Evolutionary conservation across 2,329 filamentous ascomycete genomes (phyloP).

Genomic region (Exophiala oligosperma): DNA sequence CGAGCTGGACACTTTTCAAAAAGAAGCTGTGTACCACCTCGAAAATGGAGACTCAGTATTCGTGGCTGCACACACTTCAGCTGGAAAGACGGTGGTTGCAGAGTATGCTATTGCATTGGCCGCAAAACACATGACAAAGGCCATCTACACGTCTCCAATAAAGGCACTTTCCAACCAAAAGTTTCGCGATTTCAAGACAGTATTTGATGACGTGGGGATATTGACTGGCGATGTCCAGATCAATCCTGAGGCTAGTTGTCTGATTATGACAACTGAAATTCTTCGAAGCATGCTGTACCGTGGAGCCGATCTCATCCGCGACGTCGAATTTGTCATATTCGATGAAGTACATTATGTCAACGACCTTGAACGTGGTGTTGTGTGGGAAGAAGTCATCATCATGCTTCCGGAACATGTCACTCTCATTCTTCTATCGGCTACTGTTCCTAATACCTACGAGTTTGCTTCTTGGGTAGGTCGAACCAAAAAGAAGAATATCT

Average conservation of each 20-base stretch:
- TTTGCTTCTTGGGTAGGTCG: conserved; percentile 98
- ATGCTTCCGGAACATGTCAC: conserved; percentile 98
- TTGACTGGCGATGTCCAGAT: conserved; percentile 98
- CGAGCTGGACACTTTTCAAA: conserved; percentile 96
- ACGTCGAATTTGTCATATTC: conserved; percentile 98
- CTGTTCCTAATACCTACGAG: conserved; percentile 94
- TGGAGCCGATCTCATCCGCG: conserved; percentile 90
- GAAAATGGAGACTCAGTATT: conserved; percentile 97
- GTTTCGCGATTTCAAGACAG: conserved; percentile 87
- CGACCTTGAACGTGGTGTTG: conserved; percentile 89
- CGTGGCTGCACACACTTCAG: conserved; percentile 94
- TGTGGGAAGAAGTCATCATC: conserved; percentile 99
- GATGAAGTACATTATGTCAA: conserved; percentile 99
- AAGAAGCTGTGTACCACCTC: conserved; percentile 96
- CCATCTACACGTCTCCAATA: conserved; percentile 98
- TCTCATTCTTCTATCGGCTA: conserved; percentile 90
- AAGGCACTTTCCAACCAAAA: conserved; percentile 99
- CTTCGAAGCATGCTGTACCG: conserved; percentile 96
- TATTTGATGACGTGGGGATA: conserved; percentile 91
- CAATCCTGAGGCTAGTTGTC: conserved; percentile 91
- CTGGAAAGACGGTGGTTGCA: conserved; percentile 95
- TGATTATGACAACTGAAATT: conserved; percentile 99
- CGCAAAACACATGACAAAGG: conserved; percentile 98
- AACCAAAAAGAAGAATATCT: conserved; percentile 98
- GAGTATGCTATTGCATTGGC: conserved; percentile 97